Evolutionary conservation across 2,329 filamentous ascomycete genomes (phyloP), one percentile per base, ranked within the genome.

Genomic region (Blastomyces emzantsi): DNA sequence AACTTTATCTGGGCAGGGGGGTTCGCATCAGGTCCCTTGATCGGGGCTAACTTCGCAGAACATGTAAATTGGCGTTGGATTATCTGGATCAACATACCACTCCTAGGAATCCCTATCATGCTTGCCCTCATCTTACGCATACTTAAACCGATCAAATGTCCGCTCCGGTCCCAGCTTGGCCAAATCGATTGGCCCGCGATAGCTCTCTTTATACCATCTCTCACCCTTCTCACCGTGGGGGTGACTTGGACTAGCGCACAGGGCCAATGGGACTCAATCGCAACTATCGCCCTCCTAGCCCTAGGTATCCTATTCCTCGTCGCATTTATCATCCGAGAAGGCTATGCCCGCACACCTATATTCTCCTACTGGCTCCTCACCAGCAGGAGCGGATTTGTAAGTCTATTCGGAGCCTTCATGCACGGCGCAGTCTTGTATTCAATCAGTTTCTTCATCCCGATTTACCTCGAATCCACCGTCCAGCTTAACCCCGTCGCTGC

Each of bases 171-270:
- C 39, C 85, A 84, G 67, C 71, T 85, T 6, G 73, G 72, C 36
- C 77, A 79, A 11, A 80, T 90, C 22, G 87, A 90, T 69, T 89
- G 83, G 81, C 62, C 83, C 39, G 87, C 88, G 0, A 81, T 82
- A 6, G 67, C 81, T 0, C 69, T 90, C 2, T 89, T 90, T 70
- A 78, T 87, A 19, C 80, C 77, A 13, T 82, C 82, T 9, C 78
- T 80, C 11, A 84, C 83, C 0, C 80, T 80, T 25, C 82, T 88
- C 69, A 72, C 87, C 43, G 83, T 87, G 45, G 82, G 84, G 0
- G 69, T 88, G 3, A 85, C 84, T 1, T 86, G 84, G 79, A 87
- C 85, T 25, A 86, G 85, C 39, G 79, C 87, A 7, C 82, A 86
- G 74, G 89, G 87, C 70, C 69, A 79, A 0, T 90, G 87, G 87